Conservation (phyloP, 2,329 filamentous ascomycete species). For the Cladosporium sp. region DNA sequence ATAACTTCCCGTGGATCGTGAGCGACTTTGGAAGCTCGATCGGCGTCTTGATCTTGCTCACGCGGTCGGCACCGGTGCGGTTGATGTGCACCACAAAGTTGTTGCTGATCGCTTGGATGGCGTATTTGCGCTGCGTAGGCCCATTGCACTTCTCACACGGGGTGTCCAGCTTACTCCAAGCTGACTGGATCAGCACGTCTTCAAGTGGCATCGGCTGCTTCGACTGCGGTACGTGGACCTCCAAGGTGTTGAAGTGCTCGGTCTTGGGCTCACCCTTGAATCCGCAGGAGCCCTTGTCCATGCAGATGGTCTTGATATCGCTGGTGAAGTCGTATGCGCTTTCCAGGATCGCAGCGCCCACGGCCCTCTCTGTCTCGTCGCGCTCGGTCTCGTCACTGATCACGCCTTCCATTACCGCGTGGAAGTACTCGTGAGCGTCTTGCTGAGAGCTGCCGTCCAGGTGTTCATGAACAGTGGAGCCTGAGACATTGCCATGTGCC, state of each 20-base stretch:
- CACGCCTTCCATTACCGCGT: conserved; percentile 13
- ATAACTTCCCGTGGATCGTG: conserved; percentile 4
- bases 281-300: conserved; percentile 1
- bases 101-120: conserved; percentile 5
- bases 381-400: background rate
- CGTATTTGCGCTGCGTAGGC: background rate
- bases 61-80: too few species aligned
- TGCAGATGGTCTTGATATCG: conserved; percentile 10
- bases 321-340: conserved; percentile 13
- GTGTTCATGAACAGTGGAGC: background rate
- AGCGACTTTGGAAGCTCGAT: conserved; percentile 12
- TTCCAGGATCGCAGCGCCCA: background rate
- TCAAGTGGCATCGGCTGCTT: background rate
- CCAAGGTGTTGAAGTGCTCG: background rate
- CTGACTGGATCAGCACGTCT: conserved; percentile 5
- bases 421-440: conserved; percentile 17
- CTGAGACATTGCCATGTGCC: conserved; percentile 15
- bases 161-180: background rate
- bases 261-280: background rate
- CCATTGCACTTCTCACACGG: conserved; percentile 10
- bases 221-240: conserved; percentile 3
- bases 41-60: conserved; percentile 10
- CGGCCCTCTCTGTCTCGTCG: background rate
- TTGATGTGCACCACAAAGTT: conserved; percentile 14
- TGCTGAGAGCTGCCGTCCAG: conserved; percentile 16